Percentiles rank a stretch among this genome's conserved stretches.
Conservation (phyloP, 2,329 filamentous ascomycete genomes). For the Apiospora saccharicola region DNA sequence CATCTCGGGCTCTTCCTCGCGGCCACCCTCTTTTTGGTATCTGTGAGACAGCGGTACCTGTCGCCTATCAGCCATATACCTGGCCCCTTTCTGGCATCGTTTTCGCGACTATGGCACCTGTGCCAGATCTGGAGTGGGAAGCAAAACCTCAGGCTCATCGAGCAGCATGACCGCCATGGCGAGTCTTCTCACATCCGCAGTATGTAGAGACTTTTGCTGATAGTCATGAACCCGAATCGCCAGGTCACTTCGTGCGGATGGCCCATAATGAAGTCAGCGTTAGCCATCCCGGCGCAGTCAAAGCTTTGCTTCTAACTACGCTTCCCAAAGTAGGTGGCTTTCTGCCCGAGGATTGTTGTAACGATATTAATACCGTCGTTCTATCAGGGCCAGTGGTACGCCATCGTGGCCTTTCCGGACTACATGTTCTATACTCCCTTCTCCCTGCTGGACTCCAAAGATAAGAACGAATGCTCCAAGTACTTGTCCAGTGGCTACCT, state of each 20-base stretch:
- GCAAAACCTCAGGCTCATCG: conserved; percentile 45
- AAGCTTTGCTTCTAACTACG: conserved; percentile 43
- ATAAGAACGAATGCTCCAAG: conserved; percentile 42
- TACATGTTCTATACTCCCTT: conserved; percentile 49
- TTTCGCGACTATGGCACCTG: conserved; percentile 50
- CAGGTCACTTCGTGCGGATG: conserved; percentile 51
- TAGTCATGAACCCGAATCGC: background rate
- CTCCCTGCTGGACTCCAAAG: conserved; percentile 45
- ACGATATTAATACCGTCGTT: background rate
- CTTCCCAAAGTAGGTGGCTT: conserved; percentile 40
- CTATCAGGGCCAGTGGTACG: conserved; percentile 43
- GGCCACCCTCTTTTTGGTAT: background rate
- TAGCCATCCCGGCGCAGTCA: conserved; percentile 49
- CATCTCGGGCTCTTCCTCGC: background rate
- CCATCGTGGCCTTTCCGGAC: conserved; percentile 47
- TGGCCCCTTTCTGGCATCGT: conserved; percentile 49
- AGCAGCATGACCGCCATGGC: conserved; percentile 49
- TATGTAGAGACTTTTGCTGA: background rate
- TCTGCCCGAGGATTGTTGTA: no score
- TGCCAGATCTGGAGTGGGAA: conserved; percentile 47
- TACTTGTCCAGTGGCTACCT: conserved; percentile 44
- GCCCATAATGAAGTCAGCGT: conserved; percentile 52
- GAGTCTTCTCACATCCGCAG: background rate
- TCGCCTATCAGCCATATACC: conserved; percentile 42
- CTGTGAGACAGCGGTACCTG: conserved; percentile 19